Evolutionary conservation across 2,329 filamentous ascomycete genomes (phyloP).

Genomic region (Alternaria burnsii): DNA sequence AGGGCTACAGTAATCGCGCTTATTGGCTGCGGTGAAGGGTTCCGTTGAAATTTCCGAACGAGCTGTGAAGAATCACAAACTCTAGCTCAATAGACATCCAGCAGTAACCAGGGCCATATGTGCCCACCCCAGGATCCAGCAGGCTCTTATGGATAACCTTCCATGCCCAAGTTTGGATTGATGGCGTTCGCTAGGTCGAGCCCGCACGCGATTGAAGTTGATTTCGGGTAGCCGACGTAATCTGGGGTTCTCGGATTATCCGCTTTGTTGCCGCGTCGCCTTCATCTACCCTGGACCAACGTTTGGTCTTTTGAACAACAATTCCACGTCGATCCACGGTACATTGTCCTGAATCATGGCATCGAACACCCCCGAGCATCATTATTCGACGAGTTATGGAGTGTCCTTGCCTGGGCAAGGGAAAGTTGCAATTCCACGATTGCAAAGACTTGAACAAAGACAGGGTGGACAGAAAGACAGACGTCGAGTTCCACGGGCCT

Average conservation of each 20-base stretch:
- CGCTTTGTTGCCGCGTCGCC: constrained; percentile 8
- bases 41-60: constrained; percentile 8
- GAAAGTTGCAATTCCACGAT: constrained; percentile 46
- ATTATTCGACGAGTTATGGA: constrained; percentile 11
- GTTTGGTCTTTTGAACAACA: constrained; percentile 11
- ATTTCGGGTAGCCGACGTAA: constrained; percentile 3
- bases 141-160: neutral
- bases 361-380: constrained; percentile 18
- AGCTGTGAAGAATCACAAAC: constrained; percentile 6
- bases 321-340: constrained; percentile 8
- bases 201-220: constrained; percentile 18
- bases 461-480: constrained; percentile 29
- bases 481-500: constrained; percentile 39
- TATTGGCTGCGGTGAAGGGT: constrained; percentile 13
- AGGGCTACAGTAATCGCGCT: neutral
- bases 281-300: constrained; percentile 10
- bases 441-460: constrained; percentile 28
- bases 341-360: constrained; percentile 17
- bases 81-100: constrained; percentile 12
- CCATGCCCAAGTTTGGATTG: constrained; percentile 16
- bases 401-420: constrained; percentile 20
- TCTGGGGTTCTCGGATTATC: constrained; percentile 5
- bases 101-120: neutral
- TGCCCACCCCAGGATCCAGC: constrained; percentile 5
- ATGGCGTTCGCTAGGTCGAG: constrained; percentile 17